Conservation (phyloP, 192 early-diverging fungal genomes). For the Umbelopsis vinacea region DNA sequence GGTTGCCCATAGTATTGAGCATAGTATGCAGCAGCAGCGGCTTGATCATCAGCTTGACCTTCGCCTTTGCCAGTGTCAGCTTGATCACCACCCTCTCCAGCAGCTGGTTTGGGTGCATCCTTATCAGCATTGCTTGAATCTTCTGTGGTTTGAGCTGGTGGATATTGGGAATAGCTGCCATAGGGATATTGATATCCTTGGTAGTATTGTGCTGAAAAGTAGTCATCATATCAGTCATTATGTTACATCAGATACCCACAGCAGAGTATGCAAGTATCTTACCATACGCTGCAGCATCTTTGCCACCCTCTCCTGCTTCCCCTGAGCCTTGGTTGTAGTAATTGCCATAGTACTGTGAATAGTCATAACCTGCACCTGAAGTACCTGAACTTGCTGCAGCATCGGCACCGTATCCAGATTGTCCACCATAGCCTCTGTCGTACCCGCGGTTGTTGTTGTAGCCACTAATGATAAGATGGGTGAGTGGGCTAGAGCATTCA, state of each 20-base stretch:
- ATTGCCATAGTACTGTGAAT: slow-evolving; percentile 33
- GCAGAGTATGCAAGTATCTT: background rate
- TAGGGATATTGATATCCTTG: slow-evolving; percentile 24
- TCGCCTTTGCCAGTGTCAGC: background rate
- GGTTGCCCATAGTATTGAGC: slow-evolving; percentile 49
- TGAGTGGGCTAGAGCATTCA: too few species aligned
- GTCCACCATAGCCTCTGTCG: slow-evolving; percentile 14
- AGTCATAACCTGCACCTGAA: slow-evolving; percentile 28
- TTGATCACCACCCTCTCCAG: slow-evolving; percentile 10
- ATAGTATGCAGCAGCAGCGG: slow-evolving; percentile 36
- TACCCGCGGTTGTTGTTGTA: slow-evolving; percentile 22
- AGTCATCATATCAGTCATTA: background rate
- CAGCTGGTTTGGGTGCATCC: slow-evolving; percentile 16
- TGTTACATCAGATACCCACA: background rate
- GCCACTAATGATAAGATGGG: background rate
- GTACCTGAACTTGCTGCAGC: background rate
- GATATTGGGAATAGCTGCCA: slow-evolving; percentile 16
- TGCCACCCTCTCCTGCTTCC: background rate
- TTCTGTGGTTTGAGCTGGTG: background rate
- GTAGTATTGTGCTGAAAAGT: background rate
- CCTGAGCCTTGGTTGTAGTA: slow-evolving; percentile 32
- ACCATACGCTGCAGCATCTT: slow-evolving; percentile 15
- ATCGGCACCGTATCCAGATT: slow-evolving; percentile 8
- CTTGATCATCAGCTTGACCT: background rate
- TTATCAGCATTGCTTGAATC: background rate